Percentiles rank a stretch among this genome's conserved stretches.
Conservation (phyloP, 805 yeast genomes). For the Kodamaea fukazawae region DNA sequence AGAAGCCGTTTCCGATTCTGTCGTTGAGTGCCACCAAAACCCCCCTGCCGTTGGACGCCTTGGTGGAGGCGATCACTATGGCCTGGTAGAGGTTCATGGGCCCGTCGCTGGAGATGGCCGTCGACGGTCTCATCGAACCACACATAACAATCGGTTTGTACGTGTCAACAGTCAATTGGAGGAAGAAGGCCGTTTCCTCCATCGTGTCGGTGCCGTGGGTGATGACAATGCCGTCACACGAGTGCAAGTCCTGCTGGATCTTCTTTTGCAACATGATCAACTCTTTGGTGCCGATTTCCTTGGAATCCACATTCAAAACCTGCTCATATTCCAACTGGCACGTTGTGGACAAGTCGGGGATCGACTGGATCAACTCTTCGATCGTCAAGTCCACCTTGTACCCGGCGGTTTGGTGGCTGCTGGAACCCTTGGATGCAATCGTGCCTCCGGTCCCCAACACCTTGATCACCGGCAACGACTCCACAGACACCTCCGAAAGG, state of each 20-base stretch:
- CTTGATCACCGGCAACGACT: constrained; percentile 37
- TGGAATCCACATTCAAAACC: constrained; percentile 59
- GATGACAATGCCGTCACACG: constrained; percentile 58
- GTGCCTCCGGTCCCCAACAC: constrained; percentile 61
- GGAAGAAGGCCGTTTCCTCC: constrained; percentile 65
- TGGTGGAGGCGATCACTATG: constrained; percentile 56
- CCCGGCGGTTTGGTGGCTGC: constrained; percentile 51
- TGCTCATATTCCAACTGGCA: constrained; percentile 63
- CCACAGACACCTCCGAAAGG: constrained; percentile 13
- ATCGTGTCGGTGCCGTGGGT: constrained; percentile 73
- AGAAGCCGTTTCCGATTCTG: constrained; percentile 66
- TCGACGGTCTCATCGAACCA: constrained; percentile 74
- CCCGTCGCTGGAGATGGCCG: constrained; percentile 69
- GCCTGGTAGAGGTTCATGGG: constrained; percentile 73
- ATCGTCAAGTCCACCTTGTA: constrained; percentile 51
- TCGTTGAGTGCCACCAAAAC: constrained; percentile 65
- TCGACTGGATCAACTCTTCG: constrained; percentile 49
- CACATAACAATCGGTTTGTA: constrained; percentile 61
- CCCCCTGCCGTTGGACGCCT: constrained; percentile 53
- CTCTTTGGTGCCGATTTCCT: constrained; percentile 48
- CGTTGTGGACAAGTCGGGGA: constrained; percentile 54
- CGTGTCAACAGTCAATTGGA: constrained; percentile 47
- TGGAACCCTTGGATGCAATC: constrained; percentile 51
- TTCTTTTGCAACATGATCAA: constrained; percentile 46
- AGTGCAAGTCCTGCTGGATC: constrained; percentile 42